phyloP scores from a whole-genome alignment of 2,329 filamentous ascomycete genomes.

The Claviceps quebecensis region DNA sequence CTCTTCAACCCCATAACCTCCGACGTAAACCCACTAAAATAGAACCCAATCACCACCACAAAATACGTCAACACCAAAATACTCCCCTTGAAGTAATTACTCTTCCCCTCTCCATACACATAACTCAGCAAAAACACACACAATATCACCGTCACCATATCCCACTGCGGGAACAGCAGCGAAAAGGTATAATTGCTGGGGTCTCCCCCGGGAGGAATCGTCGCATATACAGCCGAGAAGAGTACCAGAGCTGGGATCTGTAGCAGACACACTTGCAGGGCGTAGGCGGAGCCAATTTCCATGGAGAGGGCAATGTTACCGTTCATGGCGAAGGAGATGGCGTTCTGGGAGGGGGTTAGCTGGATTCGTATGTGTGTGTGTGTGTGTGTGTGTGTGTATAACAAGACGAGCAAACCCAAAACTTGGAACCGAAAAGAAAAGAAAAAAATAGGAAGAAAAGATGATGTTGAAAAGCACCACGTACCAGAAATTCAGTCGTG shows the following conservation, averaged over 20 bases:
- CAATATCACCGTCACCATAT: conserved; percentile 92
- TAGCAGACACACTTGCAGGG: conserved; percentile 85
- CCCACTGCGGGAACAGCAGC: conserved; percentile 95
- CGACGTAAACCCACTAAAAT: conserved; percentile 52
- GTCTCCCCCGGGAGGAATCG: conserved; percentile 22
- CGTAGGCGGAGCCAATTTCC: conserved; percentile 97
- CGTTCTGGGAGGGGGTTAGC: conserved; percentile 48
- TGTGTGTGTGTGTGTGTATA: too few species aligned
- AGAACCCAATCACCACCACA: conserved; percentile 85
- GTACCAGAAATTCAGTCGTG: conserved; percentile 89
- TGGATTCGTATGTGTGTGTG: too few species aligned
- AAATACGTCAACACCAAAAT: conserved; percentile 88
- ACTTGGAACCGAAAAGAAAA: not conserved
- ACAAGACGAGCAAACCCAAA: too few species aligned
- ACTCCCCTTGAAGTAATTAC: conserved; percentile 98
- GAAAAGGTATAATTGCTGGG: conserved; percentile 54
- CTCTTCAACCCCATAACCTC: conserved; percentile 30
- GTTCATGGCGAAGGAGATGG: conserved; percentile 99
- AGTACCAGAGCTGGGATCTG: conserved; percentile 88
- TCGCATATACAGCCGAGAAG: conserved; percentile 66
- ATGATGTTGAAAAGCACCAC: conserved; percentile 14
- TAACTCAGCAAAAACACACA: conserved; percentile 95
- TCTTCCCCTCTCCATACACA: conserved; percentile 97
- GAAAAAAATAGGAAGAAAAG: not conserved
- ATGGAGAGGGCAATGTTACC: conserved; percentile 97